Conservation (phyloP, 805 yeast species). For the Yarrowia osloensis region DNA sequence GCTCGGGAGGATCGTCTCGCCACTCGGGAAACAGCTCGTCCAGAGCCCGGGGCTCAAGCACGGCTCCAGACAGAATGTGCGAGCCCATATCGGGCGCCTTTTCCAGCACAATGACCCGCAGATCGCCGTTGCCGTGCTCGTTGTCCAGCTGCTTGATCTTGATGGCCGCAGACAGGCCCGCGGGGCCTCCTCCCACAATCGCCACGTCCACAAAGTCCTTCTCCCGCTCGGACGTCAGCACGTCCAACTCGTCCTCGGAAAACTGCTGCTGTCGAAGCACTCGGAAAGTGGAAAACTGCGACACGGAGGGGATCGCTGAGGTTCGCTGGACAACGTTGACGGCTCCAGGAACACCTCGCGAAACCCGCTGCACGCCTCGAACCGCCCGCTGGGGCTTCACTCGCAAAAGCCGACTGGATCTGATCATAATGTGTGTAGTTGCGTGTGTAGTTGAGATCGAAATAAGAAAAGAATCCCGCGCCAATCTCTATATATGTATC, state of each 20-base stretch:
- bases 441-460: neutral
- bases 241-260: constrained; percentile 28
- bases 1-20: constrained; percentile 50
- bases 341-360: neutral
- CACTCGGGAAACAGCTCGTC: constrained; percentile 77
- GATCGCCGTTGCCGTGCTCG: constrained; percentile 61
- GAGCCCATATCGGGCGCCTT: constrained; percentile 93
- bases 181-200: constrained; percentile 97
- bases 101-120: constrained; percentile 86
- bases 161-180: constrained; percentile 94
- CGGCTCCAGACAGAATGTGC: constrained; percentile 92
- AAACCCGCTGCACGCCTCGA: neutral
- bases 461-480: neutral
- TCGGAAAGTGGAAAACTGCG: neutral
- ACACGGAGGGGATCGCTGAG: neutral
- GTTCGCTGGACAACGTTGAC: neutral
- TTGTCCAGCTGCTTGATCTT: constrained; percentile 80
- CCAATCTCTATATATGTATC: neutral
- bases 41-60: constrained; percentile 85
- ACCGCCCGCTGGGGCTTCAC: neutral
- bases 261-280: constrained; percentile 3
- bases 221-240: constrained; percentile 60
- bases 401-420: constrained; percentile 22
- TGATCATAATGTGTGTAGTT: neutral
- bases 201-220: constrained; percentile 89